Conservation (phyloP, 768 basidiomycete genomes). For the Trametes elegans region DNA sequence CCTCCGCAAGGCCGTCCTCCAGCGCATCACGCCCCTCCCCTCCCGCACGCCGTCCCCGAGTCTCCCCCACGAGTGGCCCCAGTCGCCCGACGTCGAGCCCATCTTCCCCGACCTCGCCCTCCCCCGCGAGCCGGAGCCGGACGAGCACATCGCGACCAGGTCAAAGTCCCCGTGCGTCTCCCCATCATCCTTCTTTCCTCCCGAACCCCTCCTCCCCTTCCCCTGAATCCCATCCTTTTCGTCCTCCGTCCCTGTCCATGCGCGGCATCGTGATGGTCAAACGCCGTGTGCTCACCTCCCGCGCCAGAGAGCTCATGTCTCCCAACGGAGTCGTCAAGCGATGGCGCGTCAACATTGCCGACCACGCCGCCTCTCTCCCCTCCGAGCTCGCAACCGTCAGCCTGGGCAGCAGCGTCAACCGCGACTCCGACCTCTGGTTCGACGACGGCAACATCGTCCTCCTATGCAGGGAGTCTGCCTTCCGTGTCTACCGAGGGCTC, state of each 20-base stretch:
- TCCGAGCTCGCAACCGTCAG: conserved; percentile 16
- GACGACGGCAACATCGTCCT: conserved; percentile 26
- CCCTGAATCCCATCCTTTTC: background rate
- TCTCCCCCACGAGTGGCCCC: conserved; percentile 17
- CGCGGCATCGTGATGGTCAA: background rate
- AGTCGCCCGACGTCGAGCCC: conserved; percentile 10
- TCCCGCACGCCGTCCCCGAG: conserved; percentile 18
- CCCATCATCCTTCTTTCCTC: too few relatives aligned
- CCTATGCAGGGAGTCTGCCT: conserved; percentile 9
- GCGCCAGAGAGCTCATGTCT: conserved; percentile 15
- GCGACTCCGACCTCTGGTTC: conserved; percentile 23
- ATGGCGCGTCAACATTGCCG: conserved; percentile 18
- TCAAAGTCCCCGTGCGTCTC: conserved; percentile 16
- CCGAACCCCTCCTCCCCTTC: too few relatives aligned
- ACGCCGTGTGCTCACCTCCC: conserved; percentile 6
- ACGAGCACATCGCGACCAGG: conserved; percentile 14
- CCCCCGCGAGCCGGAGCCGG: conserved; percentile 9
- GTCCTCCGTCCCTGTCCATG: background rate
- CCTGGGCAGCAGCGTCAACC: conserved; percentile 16
- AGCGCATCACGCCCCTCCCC: conserved; percentile 19
- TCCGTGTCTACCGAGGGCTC: conserved; percentile 24
- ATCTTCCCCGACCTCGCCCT: conserved; percentile 1
- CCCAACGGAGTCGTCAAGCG: conserved; percentile 19
- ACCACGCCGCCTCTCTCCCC: conserved; percentile 14
- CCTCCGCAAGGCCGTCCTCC: conserved; percentile 22